Percentiles rank a stretch among this genome's conserved stretches.
Evolutionary conservation across 2,329 filamentous ascomycete genomes (phyloP).

Genomic region (Dothiorella sarmentorum): DNA sequence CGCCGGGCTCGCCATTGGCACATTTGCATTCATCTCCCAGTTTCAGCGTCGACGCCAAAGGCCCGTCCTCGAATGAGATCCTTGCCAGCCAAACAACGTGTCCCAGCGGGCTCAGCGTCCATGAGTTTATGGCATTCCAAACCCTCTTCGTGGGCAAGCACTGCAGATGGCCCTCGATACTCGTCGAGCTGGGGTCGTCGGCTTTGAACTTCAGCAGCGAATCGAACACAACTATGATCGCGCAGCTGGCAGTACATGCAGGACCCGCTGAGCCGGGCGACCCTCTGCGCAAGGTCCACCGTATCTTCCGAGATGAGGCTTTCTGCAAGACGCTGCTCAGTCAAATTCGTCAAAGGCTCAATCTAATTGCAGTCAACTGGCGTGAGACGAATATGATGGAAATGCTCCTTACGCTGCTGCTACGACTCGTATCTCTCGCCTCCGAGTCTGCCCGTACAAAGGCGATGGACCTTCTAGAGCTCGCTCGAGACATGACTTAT

Average conservation of each 20-base stretch:
- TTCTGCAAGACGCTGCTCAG: constrained; percentile 52
- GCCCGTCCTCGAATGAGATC: constrained; percentile 54
- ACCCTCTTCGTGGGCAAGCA: constrained; percentile 45
- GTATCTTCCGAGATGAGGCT: constrained; percentile 44
- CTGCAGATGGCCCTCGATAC: constrained; percentile 48
- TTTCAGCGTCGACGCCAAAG: constrained; percentile 30
- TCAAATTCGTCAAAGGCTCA: constrained; percentile 47
- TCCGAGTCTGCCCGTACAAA: neutral
- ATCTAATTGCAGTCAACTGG: constrained; percentile 53
- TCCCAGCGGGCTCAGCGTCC: constrained; percentile 44
- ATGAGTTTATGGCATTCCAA: constrained; percentile 55
- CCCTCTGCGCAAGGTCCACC: constrained; percentile 48
- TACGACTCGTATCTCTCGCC: constrained; percentile 40
- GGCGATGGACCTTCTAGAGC: constrained; percentile 35
- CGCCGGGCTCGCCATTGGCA: constrained; percentile 37
- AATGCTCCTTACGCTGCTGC: constrained; percentile 50
- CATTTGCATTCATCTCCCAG: constrained; percentile 25
- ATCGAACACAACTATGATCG: constrained; percentile 48
- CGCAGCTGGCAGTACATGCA: constrained; percentile 52
- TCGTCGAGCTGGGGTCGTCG: constrained; percentile 51
- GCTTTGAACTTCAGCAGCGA: constrained; percentile 59
- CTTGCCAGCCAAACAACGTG: constrained; percentile 51
- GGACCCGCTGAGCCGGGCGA: constrained; percentile 45
- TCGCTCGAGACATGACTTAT: constrained; percentile 43
- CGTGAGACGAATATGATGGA: constrained; percentile 59